Evolutionary conservation across 352 stramenopile species (phyloP).

Genomic region (Thalassiosira hispida): DNA sequence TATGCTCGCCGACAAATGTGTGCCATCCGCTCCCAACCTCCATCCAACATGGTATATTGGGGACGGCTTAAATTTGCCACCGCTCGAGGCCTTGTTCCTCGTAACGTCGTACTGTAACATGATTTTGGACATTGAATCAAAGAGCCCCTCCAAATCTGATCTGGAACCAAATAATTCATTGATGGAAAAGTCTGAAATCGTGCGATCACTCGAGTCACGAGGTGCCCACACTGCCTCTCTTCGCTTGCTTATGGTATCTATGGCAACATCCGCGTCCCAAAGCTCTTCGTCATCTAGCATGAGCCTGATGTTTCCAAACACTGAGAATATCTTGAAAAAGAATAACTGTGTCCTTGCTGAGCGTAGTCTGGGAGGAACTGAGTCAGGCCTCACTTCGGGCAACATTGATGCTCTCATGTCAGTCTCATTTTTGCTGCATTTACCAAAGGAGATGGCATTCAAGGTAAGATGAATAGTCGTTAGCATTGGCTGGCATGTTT

Average conservation of each 20-base stretch:
- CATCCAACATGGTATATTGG: slow-evolving; percentile 82
- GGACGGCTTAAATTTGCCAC: slow-evolving; percentile 80
- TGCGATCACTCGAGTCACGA: slow-evolving; percentile 52
- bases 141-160: slow-evolving; percentile 29
- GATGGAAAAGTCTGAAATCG: slow-evolving; percentile 42
- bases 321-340: slow-evolving; percentile 30
- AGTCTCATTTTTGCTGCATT: slow-evolving; percentile 70
- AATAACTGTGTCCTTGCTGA: slow-evolving; percentile 61
- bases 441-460: slow-evolving; percentile 80
- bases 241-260: slow-evolving; percentile 58
- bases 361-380: slow-evolving; percentile 73
- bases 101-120: slow-evolving; percentile 68
- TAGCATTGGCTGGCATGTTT: too few species aligned
- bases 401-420: slow-evolving; percentile 75
- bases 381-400: slow-evolving; percentile 75
- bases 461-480: slow-evolving; percentile 52
- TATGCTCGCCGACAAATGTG: slow-evolving; percentile 23
- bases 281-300: slow-evolving; percentile 6
- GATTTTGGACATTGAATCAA: slow-evolving; percentile 54
- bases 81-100: slow-evolving; percentile 57
- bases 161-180: slow-evolving; percentile 1
- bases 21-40: slow-evolving; percentile 46
- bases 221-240: slow-evolving; percentile 68
- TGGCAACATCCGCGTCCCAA: slow-evolving; percentile 43
- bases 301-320: slow-evolving; percentile 10